phyloP scores from a whole-genome alignment of 2,329 filamentous ascomycete genomes.

The Pseudopyricularia cyperi region DNA sequence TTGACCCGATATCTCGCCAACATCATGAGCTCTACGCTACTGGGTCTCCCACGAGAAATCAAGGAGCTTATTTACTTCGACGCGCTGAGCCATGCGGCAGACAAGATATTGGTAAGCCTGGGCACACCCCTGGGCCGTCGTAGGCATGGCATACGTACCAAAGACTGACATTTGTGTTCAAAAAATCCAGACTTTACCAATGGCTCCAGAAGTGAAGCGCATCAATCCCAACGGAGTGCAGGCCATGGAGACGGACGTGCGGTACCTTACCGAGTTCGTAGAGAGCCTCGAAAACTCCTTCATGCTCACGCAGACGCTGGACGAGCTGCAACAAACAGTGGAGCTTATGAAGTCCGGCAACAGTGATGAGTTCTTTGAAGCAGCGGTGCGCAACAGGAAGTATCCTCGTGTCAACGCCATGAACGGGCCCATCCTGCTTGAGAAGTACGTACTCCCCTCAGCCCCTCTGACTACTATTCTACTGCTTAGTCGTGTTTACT shows the following conservation, averaged over 20 bases:
- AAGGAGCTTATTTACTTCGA: constrained; percentile 98
- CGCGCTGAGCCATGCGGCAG: constrained; percentile 78
- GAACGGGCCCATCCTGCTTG: constrained; percentile 77
- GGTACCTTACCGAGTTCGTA: constrained; percentile 77
- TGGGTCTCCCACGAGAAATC: constrained; percentile 88
- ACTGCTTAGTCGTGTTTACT: constrained; percentile 7
- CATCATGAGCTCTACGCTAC: constrained; percentile 89
- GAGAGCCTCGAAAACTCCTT: constrained; percentile 69
- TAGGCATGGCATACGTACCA: background rate
- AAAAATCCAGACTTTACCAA: constrained; percentile 48
- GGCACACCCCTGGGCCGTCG: background rate
- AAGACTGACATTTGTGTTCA: too few species aligned
- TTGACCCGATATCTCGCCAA: constrained; percentile 85
- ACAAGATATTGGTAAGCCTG: constrained; percentile 60
- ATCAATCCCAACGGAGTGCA: constrained; percentile 82
- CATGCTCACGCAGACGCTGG: constrained; percentile 79
- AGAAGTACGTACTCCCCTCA: constrained; percentile 52
- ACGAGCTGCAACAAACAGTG: constrained; percentile 88
- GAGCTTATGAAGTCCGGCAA: constrained; percentile 78
- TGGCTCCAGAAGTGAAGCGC: constrained; percentile 65
- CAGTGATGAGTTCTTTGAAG: constrained; percentile 94
- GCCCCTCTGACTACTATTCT: background rate
- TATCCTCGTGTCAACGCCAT: constrained; percentile 86
- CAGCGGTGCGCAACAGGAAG: constrained; percentile 78
- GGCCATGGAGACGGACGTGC: constrained; percentile 69